A percentile compares a stretch with the other conserved stretches of the same genome.
phyloP scores from a whole-genome alignment of 768 basidiomycete genomes.

The Lactarius pseudohatsudake region DNA sequence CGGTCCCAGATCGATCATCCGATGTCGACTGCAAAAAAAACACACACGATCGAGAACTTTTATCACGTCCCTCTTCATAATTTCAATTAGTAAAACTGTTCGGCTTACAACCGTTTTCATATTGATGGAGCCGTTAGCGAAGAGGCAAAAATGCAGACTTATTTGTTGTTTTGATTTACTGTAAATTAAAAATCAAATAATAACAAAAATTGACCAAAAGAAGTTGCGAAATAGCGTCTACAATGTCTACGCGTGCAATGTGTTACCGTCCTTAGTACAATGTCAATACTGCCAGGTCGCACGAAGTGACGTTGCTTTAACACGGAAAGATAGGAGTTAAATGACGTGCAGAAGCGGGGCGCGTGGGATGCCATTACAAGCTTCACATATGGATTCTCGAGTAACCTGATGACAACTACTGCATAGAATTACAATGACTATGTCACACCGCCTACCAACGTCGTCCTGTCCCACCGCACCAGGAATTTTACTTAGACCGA shows the following conservation, averaged over 20 bases:
- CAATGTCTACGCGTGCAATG: not conserved
- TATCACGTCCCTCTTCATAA: not conserved
- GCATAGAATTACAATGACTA: not conserved
- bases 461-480: not conserved
- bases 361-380: not conserved
- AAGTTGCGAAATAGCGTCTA: no score
- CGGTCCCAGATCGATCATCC: conserved; percentile 8
- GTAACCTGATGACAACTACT: not conserved
- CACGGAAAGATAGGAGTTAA: not conserved
- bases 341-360: not conserved
- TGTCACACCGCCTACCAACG: not conserved
- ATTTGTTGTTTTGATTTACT: no score
- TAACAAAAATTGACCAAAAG: no score
- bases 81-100: not conserved
- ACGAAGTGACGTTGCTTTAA: not conserved
- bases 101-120: not conserved
- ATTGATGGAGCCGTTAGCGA: not conserved
- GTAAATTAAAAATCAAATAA: no score
- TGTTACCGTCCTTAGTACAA: not conserved
- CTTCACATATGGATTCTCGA: not conserved
- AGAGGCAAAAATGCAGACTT: no score
- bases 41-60: conserved; percentile 1
- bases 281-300: no score
- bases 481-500: not conserved
- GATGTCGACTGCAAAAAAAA: not conserved